These are phyloP conservation scores for Scutellaria baicalensis DNA, from an alignment of 257 asterid species.

Conservation along the genomic window DNA sequence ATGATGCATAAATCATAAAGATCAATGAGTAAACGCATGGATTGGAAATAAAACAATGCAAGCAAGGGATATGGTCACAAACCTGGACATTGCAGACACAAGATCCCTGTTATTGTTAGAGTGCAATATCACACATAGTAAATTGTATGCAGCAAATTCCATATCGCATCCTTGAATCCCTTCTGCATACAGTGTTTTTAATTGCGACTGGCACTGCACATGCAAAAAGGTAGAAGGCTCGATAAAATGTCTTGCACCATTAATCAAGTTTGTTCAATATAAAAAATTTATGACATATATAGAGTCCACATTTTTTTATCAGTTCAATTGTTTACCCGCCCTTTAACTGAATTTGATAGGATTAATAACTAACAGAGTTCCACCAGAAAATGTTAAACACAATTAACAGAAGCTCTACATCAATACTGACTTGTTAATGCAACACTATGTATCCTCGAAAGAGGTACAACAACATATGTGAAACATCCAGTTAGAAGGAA, in stretches of 20 bases:
- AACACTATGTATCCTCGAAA: not conserved
- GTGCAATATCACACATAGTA: constrained; percentile 81
- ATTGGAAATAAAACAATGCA: not conserved
- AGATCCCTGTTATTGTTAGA: constrained; percentile 90
- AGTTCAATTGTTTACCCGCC: not conserved
- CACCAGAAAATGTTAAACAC: too few species aligned
- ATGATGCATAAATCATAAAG: not conserved
- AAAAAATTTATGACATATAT: not conserved
- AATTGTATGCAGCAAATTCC: constrained; percentile 95
- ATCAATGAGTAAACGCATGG: not conserved
- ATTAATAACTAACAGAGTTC: too few species aligned
- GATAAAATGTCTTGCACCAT: constrained; percentile 6
- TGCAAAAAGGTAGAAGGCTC: constrained; percentile 14
- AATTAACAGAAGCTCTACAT: not conserved
- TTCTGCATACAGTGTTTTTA: constrained; percentile 88
- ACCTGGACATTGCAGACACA: constrained; percentile 97
- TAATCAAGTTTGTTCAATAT: not conserved
- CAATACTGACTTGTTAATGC: not conserved
- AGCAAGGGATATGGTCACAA: constrained; percentile 17
- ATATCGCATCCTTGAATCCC: constrained; percentile 86
- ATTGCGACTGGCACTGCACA: constrained; percentile 97
- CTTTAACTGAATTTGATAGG: not conserved
- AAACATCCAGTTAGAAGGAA: not conserved
- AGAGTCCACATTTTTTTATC: not conserved
- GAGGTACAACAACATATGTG: not conserved